Percentiles rank a stretch among this genome's conserved stretches.
phyloP scores from a whole-genome alignment of 208 protist species.

The Trypanosoma avium region DNA sequence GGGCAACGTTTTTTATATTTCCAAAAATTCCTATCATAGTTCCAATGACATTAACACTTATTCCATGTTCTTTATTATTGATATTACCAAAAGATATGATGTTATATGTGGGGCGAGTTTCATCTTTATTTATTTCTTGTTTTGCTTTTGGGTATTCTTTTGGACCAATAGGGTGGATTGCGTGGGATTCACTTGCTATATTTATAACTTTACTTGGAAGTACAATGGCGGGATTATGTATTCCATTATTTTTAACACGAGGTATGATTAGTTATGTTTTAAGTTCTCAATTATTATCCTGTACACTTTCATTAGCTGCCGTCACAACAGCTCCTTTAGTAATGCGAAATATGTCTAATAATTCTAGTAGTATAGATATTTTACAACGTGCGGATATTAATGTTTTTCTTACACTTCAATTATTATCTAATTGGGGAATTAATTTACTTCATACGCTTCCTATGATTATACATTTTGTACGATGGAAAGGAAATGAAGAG shows the following conservation, averaged over 20 bases:
- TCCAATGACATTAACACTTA: slow-evolving; percentile 42
- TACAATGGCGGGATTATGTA: slow-evolving; percentile 67
- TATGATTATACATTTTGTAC: slow-evolving; percentile 52
- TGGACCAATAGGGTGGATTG: slow-evolving; percentile 76
- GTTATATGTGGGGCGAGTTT: slow-evolving; percentile 31
- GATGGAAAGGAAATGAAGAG: slow-evolving; percentile 36
- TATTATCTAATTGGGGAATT: slow-evolving; percentile 61
- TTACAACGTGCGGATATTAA: slow-evolving; percentile 66
- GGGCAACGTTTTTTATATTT: slow-evolving; percentile 39
- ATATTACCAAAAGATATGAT: slow-evolving; percentile 44
- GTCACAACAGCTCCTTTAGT: slow-evolving; percentile 40
- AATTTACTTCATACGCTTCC: slow-evolving; percentile 74
- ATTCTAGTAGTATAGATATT: slow-evolving; percentile 35
- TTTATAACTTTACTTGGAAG: slow-evolving; percentile 51
- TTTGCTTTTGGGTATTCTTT: slow-evolving; percentile 63
- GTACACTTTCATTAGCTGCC: slow-evolving; percentile 46
- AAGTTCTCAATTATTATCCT: slow-evolving; percentile 73
- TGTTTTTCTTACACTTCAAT: slow-evolving; percentile 70
- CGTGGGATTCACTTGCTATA: slow-evolving; percentile 61
- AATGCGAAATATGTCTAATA: not conserved
- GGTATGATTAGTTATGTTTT: slow-evolving; percentile 83
- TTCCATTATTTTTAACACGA: slow-evolving; percentile 79
- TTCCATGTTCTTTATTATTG: slow-evolving; percentile 47
- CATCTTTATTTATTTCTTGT: slow-evolving; percentile 43
- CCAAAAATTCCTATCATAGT: slow-evolving; percentile 60